Percentiles rank a stretch among this genome's conserved stretches.
phyloP scores from a whole-genome alignment of 768 basidiomycete genomes.

The Termitomyces sp. region DNA sequence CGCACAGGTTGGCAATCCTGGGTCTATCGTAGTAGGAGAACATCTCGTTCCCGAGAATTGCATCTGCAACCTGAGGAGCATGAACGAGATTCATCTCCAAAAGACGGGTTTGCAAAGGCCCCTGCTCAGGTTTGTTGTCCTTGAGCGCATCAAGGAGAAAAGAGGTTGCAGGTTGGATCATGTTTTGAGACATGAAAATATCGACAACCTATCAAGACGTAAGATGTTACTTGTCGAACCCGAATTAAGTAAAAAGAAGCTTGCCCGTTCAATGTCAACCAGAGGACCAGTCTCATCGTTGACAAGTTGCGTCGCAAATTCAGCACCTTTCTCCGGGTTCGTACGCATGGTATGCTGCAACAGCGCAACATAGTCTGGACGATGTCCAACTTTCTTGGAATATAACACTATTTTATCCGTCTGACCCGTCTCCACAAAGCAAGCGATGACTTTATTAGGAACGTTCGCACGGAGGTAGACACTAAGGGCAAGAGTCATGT shows the following conservation, averaged over 20 bases:
- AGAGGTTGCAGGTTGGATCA: slow-evolving; percentile 98
- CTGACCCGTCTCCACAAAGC: slow-evolving; percentile 98
- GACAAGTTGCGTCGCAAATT: slow-evolving; percentile 92
- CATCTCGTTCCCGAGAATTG: slow-evolving; percentile 98
- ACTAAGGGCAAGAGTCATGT: slow-evolving; percentile 95
- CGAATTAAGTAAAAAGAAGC: slow-evolving; percentile 17
- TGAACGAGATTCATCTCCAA: slow-evolving; percentile 97
- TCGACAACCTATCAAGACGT: slow-evolving; percentile 70
- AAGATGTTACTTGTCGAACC: not conserved
- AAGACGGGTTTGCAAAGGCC: slow-evolving; percentile 90
- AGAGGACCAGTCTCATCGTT: slow-evolving; percentile 93
- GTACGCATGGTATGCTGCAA: slow-evolving; percentile 95
- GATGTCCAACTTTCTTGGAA: slow-evolving; percentile 94
- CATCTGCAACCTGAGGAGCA: slow-evolving; percentile 98
- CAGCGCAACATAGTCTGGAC: slow-evolving; percentile 87
- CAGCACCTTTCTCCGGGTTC: slow-evolving; percentile 96
- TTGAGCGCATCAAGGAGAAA: slow-evolving; percentile 97
- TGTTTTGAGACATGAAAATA: slow-evolving; percentile 99
- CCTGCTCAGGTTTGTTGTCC: slow-evolving; percentile 98
- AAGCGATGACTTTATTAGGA: slow-evolving; percentile 98
- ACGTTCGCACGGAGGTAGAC: slow-evolving; percentile 97
- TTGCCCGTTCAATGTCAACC: slow-evolving; percentile 87
- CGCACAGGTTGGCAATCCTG: slow-evolving; percentile 95
- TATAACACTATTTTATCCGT: slow-evolving; percentile 98
- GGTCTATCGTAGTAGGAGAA: slow-evolving; percentile 96